Evolutionary conservation across 1,284 basidiomycete genomes (phyloP).

Genomic region (Leucoagaricus sp.): DNA sequence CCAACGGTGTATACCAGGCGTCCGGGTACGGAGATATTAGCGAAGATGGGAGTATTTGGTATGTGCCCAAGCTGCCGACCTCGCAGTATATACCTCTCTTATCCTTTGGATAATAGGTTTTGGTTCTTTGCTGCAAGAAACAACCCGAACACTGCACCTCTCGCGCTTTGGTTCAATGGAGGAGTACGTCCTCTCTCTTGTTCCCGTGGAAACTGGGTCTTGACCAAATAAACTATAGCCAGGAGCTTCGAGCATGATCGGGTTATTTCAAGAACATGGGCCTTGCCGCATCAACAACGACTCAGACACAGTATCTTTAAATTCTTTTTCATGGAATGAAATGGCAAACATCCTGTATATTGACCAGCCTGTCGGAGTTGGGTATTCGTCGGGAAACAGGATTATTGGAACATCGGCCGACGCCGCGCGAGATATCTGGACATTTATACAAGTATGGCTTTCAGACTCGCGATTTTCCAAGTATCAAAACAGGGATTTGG

Average conservation of each 20-base stretch:
- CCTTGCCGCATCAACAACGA: constrained; percentile 67
- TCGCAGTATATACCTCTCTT: not conserved
- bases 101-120: constrained; percentile 45
- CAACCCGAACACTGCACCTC: constrained; percentile 55
- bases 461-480: constrained; percentile 57
- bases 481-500: constrained; percentile 50
- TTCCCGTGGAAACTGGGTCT: not conserved
- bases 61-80: constrained; percentile 16
- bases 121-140: constrained; percentile 70
- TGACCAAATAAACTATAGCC: constrained; percentile 34
- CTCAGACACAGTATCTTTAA: constrained; percentile 48
- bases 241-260: constrained; percentile 68
- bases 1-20: constrained; percentile 55
- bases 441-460: constrained; percentile 69
- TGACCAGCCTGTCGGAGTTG: constrained; percentile 60
- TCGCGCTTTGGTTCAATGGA: constrained; percentile 68
- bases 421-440: constrained; percentile 61
- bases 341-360: constrained; percentile 50
- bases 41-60: constrained; percentile 57
- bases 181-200: constrained; percentile 42
- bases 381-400: constrained; percentile 57
- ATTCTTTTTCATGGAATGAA: constrained; percentile 68
- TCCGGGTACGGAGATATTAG: constrained; percentile 63
- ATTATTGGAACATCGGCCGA: constrained; percentile 53
- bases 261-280: constrained; percentile 65